Evolutionary conservation across 805 yeast genomes (phyloP).

Genomic region (Saturnispora dispora): DNA sequence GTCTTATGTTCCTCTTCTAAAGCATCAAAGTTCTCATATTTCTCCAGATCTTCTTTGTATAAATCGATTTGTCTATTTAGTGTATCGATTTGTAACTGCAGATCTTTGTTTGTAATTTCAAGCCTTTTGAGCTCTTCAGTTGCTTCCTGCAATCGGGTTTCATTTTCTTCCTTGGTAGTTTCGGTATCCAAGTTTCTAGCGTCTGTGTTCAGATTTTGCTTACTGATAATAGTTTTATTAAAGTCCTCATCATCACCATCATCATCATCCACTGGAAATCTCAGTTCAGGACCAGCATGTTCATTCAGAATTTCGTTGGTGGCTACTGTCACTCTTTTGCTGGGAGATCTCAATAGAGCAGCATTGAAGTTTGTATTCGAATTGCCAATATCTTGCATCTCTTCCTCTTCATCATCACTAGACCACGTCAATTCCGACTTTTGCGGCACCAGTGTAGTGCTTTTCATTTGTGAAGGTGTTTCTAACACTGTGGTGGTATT

Average conservation of each 20-base stretch:
- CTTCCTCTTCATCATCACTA: constrained; percentile 75
- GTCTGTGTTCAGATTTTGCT: background rate
- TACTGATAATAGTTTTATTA: background rate
- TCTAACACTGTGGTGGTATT: constrained; percentile 9
- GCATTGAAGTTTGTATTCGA: constrained; percentile 6
- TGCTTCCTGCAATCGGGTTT: background rate
- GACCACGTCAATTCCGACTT: constrained; percentile 85
- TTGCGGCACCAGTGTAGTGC: constrained; percentile 71
- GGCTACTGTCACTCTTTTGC: constrained; percentile 9
- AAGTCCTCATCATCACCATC: background rate
- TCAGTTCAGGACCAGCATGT: constrained; percentile 10
- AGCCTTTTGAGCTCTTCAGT: background rate
- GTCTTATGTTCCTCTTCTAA: constrained; percentile 6
- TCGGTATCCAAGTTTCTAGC: constrained; percentile 7
- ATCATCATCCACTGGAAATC: constrained; percentile 12
- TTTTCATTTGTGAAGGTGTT: constrained; percentile 33
- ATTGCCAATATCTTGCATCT: constrained; percentile 23
- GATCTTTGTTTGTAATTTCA: constrained; percentile 2
- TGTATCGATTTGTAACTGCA: constrained; percentile 5
- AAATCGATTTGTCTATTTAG: constrained; percentile 1
- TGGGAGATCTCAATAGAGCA: constrained; percentile 12
- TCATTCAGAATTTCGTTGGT: constrained; percentile 11
- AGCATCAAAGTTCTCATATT: constrained; percentile 7
- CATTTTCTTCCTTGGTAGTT: constrained; percentile 4
- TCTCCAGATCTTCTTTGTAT: background rate